Base-by-base conservation (phyloP, 2,329 filamentous ascomycete genomes). In the Paraphaeosphaeria minitans region DNA sequence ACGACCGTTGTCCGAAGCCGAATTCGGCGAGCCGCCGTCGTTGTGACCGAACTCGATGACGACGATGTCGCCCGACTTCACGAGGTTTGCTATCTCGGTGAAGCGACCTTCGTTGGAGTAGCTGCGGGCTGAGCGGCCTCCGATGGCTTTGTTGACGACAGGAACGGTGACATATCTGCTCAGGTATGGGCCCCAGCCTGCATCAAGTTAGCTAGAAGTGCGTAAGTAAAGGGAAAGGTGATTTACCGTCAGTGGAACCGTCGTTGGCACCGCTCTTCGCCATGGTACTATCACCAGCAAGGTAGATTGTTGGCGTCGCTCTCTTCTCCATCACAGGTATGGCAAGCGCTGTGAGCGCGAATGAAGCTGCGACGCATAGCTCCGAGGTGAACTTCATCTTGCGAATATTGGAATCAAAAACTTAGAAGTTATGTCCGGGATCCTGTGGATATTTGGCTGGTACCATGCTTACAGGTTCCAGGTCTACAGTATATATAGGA, bases 11-110 rank as follows among this genome's bases (percentile, higher is more conserved):
- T 90, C 88, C 1, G 69, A 75, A 1, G 72, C 73, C 0, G 72
- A 73, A 2, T 71, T 75, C 1, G 87, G 77, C 0, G 82, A 82
- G 1, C 88, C 87, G 21, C 87, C 88, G 65, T 91, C 89, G 66
- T 91, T 91, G 78, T 91, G 88, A 0, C 89, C 88, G 66, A 91
- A 89, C 66, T 90, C 88, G 55, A 91, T 89, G 55, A 90, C 79
- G 1, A 90, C 87, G 74, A 85, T 88, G 73, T 91, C 88, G 31
- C 85, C 86, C 1, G 79, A 57, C 67, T 83, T 65, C 21, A 90
- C 78, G 1, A 79, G 67, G 37, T 80, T 75, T 47, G 83, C 82
- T 53, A 91, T 83, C 0, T 79, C 80, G 16, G 81, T 75, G 77
- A 91, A 91, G 14, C 86, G 85, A 7, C 85, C 86, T 76, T 91